Evolutionary conservation across 148 eudicot genomes (phyloP).

Genomic region (Rhododendron henanense): DNA sequence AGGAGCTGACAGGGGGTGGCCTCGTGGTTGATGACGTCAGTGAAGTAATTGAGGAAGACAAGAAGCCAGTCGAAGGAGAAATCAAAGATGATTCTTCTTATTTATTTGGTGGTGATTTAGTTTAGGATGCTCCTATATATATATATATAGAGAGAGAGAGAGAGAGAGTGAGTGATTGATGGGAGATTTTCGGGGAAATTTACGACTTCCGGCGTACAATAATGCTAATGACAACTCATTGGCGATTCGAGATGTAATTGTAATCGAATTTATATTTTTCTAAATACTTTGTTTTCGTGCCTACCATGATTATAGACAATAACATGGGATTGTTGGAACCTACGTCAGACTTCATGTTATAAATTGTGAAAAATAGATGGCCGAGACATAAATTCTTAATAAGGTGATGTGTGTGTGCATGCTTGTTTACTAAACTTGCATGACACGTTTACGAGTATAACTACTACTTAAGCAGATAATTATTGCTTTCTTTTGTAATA

Average conservation of each 20-base stretch:
- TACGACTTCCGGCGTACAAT: too few relatives aligned
- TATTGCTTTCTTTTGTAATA: background rate
- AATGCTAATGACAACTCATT: background rate
- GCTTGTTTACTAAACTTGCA: background rate
- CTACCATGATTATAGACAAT: too few relatives aligned
- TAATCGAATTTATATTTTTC: background rate
- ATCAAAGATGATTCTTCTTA: conserved; percentile 19
- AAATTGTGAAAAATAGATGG: background rate
- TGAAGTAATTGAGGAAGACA: background rate
- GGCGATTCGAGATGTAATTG: background rate
- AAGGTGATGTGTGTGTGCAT: background rate
- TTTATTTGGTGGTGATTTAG: conserved; percentile 4
- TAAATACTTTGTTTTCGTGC: too few relatives aligned
- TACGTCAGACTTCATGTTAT: background rate
- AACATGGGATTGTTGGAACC: background rate
- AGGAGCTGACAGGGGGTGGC: conserved; percentile 1
- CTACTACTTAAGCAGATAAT: background rate
- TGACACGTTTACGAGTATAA: background rate
- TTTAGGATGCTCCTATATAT: background rate
- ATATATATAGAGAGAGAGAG: background rate
- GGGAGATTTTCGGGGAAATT: background rate
- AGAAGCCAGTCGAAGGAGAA: conserved; percentile 16
- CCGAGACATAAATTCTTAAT: background rate
- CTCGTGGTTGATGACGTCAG: background rate
- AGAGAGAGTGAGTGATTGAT: background rate